These are phyloP conservation scores for Benincasa hispida DNA, from an alignment of 306 rosid species.

Conservation along the genomic window DNA sequence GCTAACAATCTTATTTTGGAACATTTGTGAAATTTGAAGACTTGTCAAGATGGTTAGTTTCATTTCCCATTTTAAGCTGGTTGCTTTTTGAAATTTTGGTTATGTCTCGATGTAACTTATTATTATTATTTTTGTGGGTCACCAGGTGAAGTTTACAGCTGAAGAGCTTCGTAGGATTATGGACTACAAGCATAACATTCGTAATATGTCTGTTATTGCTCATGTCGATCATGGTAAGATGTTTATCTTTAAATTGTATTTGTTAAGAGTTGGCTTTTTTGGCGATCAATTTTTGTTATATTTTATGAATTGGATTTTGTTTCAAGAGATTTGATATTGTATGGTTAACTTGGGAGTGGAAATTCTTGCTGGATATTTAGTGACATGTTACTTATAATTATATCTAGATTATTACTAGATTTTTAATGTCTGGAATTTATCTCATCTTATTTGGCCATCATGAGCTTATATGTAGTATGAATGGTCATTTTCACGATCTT, in stretches of 20 bases:
- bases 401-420: not conserved
- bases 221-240: slow-evolving; percentile 76
- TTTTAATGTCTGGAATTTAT: not conserved
- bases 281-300: not conserved
- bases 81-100: not conserved
- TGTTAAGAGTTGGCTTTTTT: no score
- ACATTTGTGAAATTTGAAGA: not conserved
- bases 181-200: slow-evolving; percentile 77
- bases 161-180: slow-evolving; percentile 82
- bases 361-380: not conserved
- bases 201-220: slow-evolving; percentile 95
- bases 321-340: not conserved
- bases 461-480: not conserved
- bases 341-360: not conserved
- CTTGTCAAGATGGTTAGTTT: slow-evolving; percentile 1
- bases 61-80: not conserved
- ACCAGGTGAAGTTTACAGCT: slow-evolving; percentile 92
- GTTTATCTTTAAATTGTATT: no score
- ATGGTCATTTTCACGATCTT: not conserved
- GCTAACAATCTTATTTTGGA: not conserved
- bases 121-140: not conserved
- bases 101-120: not conserved
- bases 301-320: not conserved
- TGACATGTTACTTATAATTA: not conserved
- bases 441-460: not conserved